phyloP scores from a whole-genome alignment of 306 rosid genomes.

The Leucaena leucocephala region DNA sequence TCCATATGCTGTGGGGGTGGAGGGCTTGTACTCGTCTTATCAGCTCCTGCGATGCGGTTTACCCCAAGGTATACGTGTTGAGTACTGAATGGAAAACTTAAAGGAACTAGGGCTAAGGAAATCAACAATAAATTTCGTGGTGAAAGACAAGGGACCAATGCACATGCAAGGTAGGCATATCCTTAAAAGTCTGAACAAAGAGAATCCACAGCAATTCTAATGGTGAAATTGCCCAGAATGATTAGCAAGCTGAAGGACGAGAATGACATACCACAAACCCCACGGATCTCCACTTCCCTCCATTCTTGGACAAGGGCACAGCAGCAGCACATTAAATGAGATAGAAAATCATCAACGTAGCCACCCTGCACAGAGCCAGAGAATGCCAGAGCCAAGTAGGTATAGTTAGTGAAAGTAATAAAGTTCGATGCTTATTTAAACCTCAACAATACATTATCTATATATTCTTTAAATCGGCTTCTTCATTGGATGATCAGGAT shows the following conservation, averaged over 20 bases:
- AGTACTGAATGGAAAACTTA: not conserved
- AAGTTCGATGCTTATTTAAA: constrained; percentile 19
- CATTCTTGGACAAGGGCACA: constrained; percentile 99
- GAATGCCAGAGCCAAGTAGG: constrained; percentile 17
- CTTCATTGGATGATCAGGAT: not conserved
- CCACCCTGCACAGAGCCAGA: constrained; percentile 67
- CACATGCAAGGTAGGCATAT: constrained; percentile 3
- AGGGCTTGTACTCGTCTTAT: constrained; percentile 84
- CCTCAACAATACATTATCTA: constrained; percentile 22
- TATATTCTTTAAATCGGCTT: not conserved
- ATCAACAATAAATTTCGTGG: not conserved
- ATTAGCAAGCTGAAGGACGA: constrained; percentile 18
- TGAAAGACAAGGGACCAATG: constrained; percentile 7
- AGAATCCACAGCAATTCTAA: constrained; percentile 5
- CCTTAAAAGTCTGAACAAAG: not conserved
- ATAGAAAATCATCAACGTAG: constrained; percentile 85
- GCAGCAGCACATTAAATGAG: constrained; percentile 97
- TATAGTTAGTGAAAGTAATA: not conserved
- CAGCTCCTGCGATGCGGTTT: constrained; percentile 61
- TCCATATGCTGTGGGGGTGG: constrained; percentile 93
- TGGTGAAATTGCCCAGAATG: not conserved
- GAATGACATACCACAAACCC: constrained; percentile 61
- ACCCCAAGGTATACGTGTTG: constrained; percentile 27
- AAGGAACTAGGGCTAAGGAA: constrained; percentile 9
- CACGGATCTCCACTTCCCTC: constrained; percentile 97